phyloP scores from a whole-genome alignment of 2,329 filamentous ascomycete genomes.

The Tolypocladium sp. region DNA sequence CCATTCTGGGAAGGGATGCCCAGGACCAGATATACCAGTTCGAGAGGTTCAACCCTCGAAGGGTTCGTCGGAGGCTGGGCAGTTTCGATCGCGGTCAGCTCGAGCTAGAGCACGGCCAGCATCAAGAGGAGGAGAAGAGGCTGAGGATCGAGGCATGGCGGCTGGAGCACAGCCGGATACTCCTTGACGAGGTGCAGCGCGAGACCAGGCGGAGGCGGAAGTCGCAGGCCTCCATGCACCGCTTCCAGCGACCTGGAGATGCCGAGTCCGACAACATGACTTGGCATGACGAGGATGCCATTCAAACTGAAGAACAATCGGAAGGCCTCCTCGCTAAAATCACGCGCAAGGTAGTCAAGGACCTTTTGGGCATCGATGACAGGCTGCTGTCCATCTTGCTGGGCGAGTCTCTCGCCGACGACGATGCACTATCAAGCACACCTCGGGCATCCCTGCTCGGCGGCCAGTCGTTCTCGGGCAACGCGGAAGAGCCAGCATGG shows the following conservation, averaged over 20 bases:
- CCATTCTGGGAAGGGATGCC: slow-evolving; percentile 43
- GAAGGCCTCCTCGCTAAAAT: slow-evolving; percentile 73
- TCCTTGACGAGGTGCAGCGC: slow-evolving; percentile 82
- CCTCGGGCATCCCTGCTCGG: slow-evolving; percentile 31
- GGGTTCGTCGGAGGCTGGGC: slow-evolving; percentile 46
- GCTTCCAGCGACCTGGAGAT: slow-evolving; percentile 16
- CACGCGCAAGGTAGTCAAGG: slow-evolving; percentile 76
- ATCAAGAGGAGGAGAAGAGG: slow-evolving; percentile 64
- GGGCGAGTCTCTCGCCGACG: slow-evolving; percentile 62
- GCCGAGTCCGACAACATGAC: slow-evolving; percentile 31
- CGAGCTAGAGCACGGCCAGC: slow-evolving; percentile 42
- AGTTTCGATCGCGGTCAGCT: slow-evolving; percentile 41
- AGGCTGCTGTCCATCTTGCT: slow-evolving; percentile 76
- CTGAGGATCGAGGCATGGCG: slow-evolving; percentile 87
- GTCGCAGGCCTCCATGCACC: slow-evolving; percentile 41
- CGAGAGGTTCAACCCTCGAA: slow-evolving; percentile 71
- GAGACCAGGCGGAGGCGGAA: slow-evolving; percentile 66
- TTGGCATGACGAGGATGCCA: slow-evolving; percentile 43
- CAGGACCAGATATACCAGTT: slow-evolving; percentile 87
- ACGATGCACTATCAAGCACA: slow-evolving; percentile 37
- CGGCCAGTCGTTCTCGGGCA: slow-evolving; percentile 17
- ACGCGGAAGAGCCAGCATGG: slow-evolving; percentile 45
- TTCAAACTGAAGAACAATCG: slow-evolving; percentile 36
- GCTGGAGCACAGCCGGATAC: slow-evolving; percentile 75
- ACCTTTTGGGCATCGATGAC: slow-evolving; percentile 88